Evolutionary conservation across 1,139 yeast species (phyloP), one percentile per base, ranked within the genome.

Genomic region (Blastobotrys capitulatus): DNA sequence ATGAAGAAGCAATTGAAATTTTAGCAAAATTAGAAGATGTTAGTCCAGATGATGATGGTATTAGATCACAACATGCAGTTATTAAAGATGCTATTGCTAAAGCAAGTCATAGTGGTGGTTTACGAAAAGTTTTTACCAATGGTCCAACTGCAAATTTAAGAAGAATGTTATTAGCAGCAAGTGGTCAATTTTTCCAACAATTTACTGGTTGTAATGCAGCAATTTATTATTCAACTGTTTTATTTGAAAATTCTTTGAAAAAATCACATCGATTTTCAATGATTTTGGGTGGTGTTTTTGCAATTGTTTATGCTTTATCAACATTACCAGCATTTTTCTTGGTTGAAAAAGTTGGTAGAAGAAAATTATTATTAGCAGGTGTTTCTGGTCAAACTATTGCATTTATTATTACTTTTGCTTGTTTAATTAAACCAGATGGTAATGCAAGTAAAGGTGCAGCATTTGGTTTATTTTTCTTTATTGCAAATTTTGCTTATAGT

Each of bases 121-220:
- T 57, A 50, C 71, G 70, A 64, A 85, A 82, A 56, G 66, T 81
- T 49, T 71, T 81, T 62, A 68, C 78, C 41, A 78, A 79, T 45
- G 87, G 86, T 45, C 79, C 62, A 53, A 58, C 65, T 37, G 70
- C 65, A 46, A 65, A 70, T 53, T 56, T 60, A 52, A 52, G 57
- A 50, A 55, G 66, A 52, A 69, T 71, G 57, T 51, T 71, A 42
- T 63, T 81, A 54, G 90, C 90, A 60, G 72, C 86, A 9, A 80
- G 86, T 6, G 74, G 86, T 42, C 64, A 60, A 55, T 60, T 60
- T 44, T 57, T 57, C 57, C 63, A 60, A 48, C 88, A 83, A 67
- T 75, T 82, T 71, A 81, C 87, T 47, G 90, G 89, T 68, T 75
- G 82, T 55, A 83, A 83, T 68, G 82, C 82, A 59, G 77, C 83